Conservation (phyloP, 352 stramenopile species). For the Globisporangium viniferum region DNA sequence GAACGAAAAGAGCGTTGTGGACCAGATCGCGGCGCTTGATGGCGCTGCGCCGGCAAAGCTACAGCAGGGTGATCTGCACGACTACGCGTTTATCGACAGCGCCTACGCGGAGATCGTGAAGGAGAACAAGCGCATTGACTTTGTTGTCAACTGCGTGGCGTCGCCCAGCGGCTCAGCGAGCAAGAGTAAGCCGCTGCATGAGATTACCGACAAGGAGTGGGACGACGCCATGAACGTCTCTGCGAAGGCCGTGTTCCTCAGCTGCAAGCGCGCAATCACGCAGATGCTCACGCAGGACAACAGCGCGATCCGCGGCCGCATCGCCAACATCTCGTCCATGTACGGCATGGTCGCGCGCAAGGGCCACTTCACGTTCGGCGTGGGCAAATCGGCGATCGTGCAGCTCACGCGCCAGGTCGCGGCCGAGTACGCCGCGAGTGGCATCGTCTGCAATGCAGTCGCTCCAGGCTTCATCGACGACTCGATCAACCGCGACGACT, state of each 20-base stretch:
- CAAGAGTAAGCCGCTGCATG: conserved; percentile 35
- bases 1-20: conserved; percentile 34
- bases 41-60: conserved; percentile 26
- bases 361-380: conserved; percentile 61
- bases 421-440: conserved; percentile 52
- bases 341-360: conserved; percentile 58
- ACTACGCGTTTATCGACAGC: conserved; percentile 47
- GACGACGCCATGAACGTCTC: conserved; percentile 60
- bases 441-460: conserved; percentile 62
- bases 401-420: conserved; percentile 69
- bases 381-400: conserved; percentile 57
- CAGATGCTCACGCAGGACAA: conserved; percentile 66
- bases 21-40: conserved; percentile 33
- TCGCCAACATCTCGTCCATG: conserved; percentile 63
- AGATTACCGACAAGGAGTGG: conserved; percentile 45
- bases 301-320: conserved; percentile 45
- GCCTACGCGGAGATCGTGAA: conserved; percentile 40
- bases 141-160: conserved; percentile 69
- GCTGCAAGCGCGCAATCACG: conserved; percentile 62
- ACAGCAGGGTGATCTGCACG: conserved; percentile 45
- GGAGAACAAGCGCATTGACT: conserved; percentile 58
- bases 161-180: conserved; percentile 24
- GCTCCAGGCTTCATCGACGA: conserved; percentile 63
- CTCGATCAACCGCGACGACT: conserved; percentile 55
- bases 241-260: conserved; percentile 62